Conservation (phyloP, 768 basidiomycete genomes). For the Phlebiopsis flavidoalba region DNA sequence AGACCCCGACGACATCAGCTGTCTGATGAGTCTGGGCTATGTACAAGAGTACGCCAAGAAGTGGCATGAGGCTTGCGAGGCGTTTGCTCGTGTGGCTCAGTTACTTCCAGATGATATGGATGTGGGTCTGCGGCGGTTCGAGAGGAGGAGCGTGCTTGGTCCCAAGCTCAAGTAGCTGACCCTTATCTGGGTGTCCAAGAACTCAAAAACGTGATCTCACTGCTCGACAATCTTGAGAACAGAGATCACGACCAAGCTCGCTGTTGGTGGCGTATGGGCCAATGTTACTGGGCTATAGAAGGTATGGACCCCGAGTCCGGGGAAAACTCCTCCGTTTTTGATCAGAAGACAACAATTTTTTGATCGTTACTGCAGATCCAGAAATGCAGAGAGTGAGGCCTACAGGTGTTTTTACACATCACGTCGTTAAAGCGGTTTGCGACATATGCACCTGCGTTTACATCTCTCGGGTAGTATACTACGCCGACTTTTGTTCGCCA, state of each 20-base stretch:
- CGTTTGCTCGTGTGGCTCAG: conserved; percentile 57
- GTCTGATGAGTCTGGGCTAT: conserved; percentile 72
- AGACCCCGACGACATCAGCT: conserved; percentile 57
- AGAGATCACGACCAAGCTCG: conserved; percentile 61
- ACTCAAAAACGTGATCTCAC: conserved; percentile 43
- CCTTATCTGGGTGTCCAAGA: conserved; percentile 40
- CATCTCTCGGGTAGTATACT: conserved; percentile 90
- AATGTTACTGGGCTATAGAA: conserved; percentile 65
- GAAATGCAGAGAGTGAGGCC: conserved; percentile 52
- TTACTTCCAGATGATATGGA: conserved; percentile 41
- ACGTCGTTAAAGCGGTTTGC: conserved; percentile 68
- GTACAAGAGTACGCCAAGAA: conserved; percentile 57
- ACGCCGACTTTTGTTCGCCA: conserved; percentile 62
- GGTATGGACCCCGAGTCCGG: conserved; percentile 39
- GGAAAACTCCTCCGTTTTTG: too few relatives aligned
- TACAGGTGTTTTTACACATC: conserved; percentile 81
- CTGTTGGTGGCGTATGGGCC: conserved; percentile 83
- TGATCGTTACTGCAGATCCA: conserved; percentile 28
- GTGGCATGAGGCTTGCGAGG: conserved; percentile 61
- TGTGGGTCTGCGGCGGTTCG: conserved; percentile 55
- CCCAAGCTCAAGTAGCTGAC: conserved; percentile 50
- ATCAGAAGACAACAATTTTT: neutral
- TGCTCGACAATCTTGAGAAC: conserved; percentile 40
- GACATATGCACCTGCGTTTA: conserved; percentile 86
- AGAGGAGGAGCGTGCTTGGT: conserved; percentile 87